Evolutionary conservation across 192 early-diverging fungal genomes (phyloP).

Genomic region (Coemansia sp.): DNA sequence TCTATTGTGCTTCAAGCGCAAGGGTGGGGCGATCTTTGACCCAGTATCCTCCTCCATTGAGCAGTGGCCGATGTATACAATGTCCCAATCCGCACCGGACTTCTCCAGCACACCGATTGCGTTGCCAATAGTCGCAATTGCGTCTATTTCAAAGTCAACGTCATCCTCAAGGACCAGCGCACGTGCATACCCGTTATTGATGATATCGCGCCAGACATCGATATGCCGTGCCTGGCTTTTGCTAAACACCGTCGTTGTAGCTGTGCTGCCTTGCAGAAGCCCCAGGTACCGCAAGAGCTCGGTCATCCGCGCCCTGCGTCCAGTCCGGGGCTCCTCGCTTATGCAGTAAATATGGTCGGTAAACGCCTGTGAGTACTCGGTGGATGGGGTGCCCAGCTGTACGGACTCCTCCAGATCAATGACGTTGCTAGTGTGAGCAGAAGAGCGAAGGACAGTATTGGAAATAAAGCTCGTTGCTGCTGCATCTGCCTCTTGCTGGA

Average conservation of each 20-base stretch:
- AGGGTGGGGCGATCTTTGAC: no score
- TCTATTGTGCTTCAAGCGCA: background rate
- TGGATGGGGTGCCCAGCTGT: conserved; percentile 8
- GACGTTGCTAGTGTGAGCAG: background rate
- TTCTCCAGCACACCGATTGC: conserved; percentile 14
- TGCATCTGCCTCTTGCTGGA: background rate
- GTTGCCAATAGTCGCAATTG: conserved; percentile 14
- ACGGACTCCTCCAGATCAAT: conserved; percentile 6
- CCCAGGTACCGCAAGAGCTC: conserved; percentile 36
- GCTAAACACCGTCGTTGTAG: conserved; percentile 15
- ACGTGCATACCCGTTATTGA: conserved; percentile 28
- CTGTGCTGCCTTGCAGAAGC: conserved; percentile 20
- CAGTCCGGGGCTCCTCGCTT: conserved; percentile 19
- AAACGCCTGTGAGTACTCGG: conserved; percentile 21
- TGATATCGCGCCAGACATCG: conserved; percentile 48
- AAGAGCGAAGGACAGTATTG: background rate
- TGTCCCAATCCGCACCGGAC: conserved; percentile 36
- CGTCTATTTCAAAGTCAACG: conserved; percentile 51
- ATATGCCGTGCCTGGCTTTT: conserved; percentile 24
- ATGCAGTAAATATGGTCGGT: conserved; percentile 53
- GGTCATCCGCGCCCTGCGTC: conserved; percentile 37
- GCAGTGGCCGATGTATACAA: conserved; percentile 54
- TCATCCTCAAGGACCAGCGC: conserved; percentile 55
- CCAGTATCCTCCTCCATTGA: conserved; percentile 36
- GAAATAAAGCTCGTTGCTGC: background rate